Base-by-base conservation (phyloP, 2,329 filamentous ascomycete genomes). In the Aspergillus ustus region DNA sequence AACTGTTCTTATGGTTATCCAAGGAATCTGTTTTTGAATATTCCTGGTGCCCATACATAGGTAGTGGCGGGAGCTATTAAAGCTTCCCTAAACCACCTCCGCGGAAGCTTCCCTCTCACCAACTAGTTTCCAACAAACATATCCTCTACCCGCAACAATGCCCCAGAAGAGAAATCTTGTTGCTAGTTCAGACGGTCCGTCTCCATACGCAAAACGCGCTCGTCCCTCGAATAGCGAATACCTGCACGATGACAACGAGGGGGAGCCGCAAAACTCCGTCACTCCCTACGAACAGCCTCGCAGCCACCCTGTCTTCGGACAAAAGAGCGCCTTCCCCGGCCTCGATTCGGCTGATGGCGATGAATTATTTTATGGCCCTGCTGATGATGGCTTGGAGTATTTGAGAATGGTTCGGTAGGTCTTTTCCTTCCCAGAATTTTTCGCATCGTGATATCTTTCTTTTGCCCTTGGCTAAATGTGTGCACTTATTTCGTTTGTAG, bases 281-380 rank as follows among this genome's bases (percentile, higher is more conserved):
- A 68, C 67, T 5, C 52, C 69, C 15, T 64, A 73, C 37, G 75
- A 79, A 61, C 77, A 77, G 57, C 79, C 81, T 25, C 78, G 77
- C 46, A 75, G 88, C 61, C 84, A 92, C 72, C 84, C 86, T 9
- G 85, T 86, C 2, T 91, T 87, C 75, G 90, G 90, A 45, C 90
- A 92, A 76, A 86, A 87, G 75, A 87, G 87, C 69, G 89, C 89
- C 48, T 90, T 93, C 68, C 88, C 89, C 7, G 84, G 84, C n/a
- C 76, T 86, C 15, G 84, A 86, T 44, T 60, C 51, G 50, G 80
- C 83, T 45, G 68, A 55, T 29, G 68, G 66, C 52, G 84, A 86
- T 44, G 87, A 89, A 61, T 77, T 88, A 1, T 87, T 89, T 59
- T 90, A 89, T 67, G 89, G 90, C 52, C 87, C 89, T 52, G 85